A percentile compares a stretch with the other conserved stretches of the same genome.
Conservation (phyloP, 2,329 filamentous ascomycete species). For the Eutypa lata region DNA sequence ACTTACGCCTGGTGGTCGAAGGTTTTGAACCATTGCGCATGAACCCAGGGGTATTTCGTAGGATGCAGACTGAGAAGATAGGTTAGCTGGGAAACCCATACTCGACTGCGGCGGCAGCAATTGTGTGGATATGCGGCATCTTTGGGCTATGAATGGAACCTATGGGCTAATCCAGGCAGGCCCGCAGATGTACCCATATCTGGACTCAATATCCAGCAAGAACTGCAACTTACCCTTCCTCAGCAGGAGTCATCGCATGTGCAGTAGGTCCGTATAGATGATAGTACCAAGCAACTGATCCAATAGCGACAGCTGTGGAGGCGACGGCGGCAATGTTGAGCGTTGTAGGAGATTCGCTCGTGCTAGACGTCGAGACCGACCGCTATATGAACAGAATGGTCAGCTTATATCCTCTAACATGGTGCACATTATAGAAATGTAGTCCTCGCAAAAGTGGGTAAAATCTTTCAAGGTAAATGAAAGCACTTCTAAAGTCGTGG, state of each 20-base stretch:
- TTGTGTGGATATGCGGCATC: not conserved
- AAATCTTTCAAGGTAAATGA: not conserved
- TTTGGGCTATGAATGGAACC: constrained; percentile 1
- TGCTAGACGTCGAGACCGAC: constrained; percentile 69
- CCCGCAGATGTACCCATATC: not conserved
- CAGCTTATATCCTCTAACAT: constrained; percentile 31
- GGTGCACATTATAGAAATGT: not conserved
- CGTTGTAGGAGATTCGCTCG: constrained; percentile 72
- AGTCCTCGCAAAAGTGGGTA: not conserved
- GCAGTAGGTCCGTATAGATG: constrained; percentile 89
- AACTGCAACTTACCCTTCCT: constrained; percentile 85
- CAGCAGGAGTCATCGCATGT: constrained; percentile 85
- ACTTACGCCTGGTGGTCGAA: constrained; percentile 96
- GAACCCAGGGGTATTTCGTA: constrained; percentile 92
- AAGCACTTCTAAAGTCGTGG: constrained; percentile 34
- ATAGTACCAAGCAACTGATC: constrained; percentile 95
- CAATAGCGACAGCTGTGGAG: constrained; percentile 81
- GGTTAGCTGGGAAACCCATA: constrained; percentile 13
- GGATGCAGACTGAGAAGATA: constrained; percentile 71
- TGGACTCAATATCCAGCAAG: not conserved
- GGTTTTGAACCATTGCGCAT: constrained; percentile 87
- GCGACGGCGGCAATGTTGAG: constrained; percentile 83
- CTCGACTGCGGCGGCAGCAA: constrained; percentile 9
- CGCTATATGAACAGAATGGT: constrained; percentile 44
- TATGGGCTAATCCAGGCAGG: constrained; percentile 9